Evolutionary conservation across 2,329 filamentous ascomycete species (phyloP).

Genomic region (Cladorrhinum sp.): DNA sequence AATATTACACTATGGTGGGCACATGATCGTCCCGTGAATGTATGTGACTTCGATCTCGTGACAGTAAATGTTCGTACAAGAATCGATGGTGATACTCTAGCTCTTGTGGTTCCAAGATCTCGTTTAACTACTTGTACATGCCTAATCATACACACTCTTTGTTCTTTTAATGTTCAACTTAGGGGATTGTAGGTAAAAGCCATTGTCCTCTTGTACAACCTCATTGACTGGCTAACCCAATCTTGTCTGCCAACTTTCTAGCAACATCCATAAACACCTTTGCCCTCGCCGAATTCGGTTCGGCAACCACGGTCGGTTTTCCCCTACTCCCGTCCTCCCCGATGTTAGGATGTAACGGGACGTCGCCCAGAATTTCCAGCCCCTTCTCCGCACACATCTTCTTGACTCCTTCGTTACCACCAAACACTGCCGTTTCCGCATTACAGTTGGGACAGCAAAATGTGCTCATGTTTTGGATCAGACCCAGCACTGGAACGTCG

Average conservation of each 20-base stretch:
- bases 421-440: slow-evolving; percentile 73
- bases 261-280: slow-evolving; percentile 71
- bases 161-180: no score
- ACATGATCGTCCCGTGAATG: no score
- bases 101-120: no score
- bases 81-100: no score
- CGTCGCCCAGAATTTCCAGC: slow-evolving; percentile 80
- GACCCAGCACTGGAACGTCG: slow-evolving; percentile 73
- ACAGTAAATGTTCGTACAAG: no score
- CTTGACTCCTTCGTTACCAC: slow-evolving; percentile 61
- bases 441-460: slow-evolving; percentile 79
- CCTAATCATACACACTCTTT: no score
- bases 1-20: no score
- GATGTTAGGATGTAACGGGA: slow-evolving; percentile 82
- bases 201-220: no score
- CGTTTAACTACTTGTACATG: no score
- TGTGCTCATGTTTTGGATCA: slow-evolving; percentile 89
- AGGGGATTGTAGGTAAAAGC: no score
- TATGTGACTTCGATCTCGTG: no score
- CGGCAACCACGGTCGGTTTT: slow-evolving; percentile 84
- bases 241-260: slow-evolving; percentile 47
- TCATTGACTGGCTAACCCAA: no score
- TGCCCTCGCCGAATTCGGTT: slow-evolving; percentile 72
- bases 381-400: slow-evolving; percentile 68
- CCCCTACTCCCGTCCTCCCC: slow-evolving; percentile 85